Conservation (phyloP, 768 basidiomycete genomes). For the Tricholoma sp. region DNA sequence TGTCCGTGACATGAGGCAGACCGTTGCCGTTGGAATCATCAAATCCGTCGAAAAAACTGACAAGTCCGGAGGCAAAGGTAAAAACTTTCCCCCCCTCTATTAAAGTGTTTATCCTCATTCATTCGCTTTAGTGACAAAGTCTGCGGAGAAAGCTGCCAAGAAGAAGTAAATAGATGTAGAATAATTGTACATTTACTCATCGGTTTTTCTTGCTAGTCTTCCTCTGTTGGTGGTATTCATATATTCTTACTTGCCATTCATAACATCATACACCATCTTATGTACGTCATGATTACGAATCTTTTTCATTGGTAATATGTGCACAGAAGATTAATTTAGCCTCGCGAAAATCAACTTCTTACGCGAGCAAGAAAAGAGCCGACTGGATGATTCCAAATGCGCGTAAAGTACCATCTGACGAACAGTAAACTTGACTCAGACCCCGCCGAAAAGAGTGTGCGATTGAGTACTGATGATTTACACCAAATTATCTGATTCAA, state of each 20-base stretch:
- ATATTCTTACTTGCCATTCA: constrained; percentile 28
- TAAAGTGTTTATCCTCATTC: constrained; percentile 1
- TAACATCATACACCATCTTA: constrained; percentile 28
- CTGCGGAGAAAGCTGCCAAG: constrained; percentile 94
- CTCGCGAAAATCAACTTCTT: no score
- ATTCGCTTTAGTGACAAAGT: constrained; percentile 68
- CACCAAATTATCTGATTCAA: background rate
- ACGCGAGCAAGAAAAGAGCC: no score
- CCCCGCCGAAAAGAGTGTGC: no score
- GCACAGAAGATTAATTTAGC: no score
- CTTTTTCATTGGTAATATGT: no score
- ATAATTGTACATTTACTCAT: constrained; percentile 56
- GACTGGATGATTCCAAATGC: no score
- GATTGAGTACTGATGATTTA: background rate
- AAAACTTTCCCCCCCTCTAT: constrained; percentile 17
- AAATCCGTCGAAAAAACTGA: constrained; percentile 96
- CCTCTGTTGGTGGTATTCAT: constrained; percentile 32
- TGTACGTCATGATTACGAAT: constrained; percentile 48
- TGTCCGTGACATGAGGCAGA: constrained; percentile 99
- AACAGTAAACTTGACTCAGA: no score
- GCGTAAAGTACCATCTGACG: no score
- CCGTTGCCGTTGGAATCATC: constrained; percentile 98
- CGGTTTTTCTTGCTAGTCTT: constrained; percentile 40
- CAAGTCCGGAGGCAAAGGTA: constrained; percentile 82
- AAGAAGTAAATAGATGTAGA: constrained; percentile 91